phyloP scores from a whole-genome alignment of 169 alveolate species.

The Plasmodium vivax region DNA sequence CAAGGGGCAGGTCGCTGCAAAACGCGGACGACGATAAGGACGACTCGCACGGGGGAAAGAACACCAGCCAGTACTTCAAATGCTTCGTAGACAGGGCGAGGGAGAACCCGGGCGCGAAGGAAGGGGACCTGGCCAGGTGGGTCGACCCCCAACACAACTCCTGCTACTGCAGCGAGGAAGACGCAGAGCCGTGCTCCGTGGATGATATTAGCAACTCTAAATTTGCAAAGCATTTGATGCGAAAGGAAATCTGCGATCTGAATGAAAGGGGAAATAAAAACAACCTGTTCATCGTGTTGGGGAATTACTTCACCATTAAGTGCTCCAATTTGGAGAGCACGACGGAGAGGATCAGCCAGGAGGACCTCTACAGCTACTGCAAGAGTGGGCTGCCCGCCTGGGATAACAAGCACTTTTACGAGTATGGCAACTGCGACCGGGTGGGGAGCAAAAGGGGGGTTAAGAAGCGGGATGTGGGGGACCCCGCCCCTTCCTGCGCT shows the following conservation, averaged over 20 bases:
- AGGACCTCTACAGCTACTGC: conserved; percentile 18
- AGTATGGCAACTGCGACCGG: conserved; percentile 8
- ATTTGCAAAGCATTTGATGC: background rate
- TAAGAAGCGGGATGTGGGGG: background rate
- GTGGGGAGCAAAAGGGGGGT: background rate
- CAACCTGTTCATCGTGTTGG: conserved; percentile 10
- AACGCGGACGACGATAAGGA: background rate
- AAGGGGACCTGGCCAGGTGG: conserved; percentile 35
- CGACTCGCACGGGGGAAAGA: background rate
- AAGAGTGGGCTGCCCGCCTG: conserved; percentile 23
- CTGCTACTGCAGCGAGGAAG: conserved; percentile 59
- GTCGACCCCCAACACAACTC: conserved; percentile 10
- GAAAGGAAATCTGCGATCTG: background rate
- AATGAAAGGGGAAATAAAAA: background rate
- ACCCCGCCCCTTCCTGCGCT: background rate
- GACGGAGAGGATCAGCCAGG: background rate
- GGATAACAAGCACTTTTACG: conserved; percentile 24
- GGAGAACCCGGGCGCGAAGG: conserved; percentile 5
- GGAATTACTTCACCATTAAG: background rate
- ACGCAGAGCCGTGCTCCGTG: conserved; percentile 35
- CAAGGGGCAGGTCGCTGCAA: background rate
- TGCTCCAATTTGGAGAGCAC: background rate
- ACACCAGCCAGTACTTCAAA: conserved; percentile 37
- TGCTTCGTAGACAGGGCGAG: conserved; percentile 57
- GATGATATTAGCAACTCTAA: conserved; percentile 9